phyloP scores from a whole-genome alignment of 345 rosid genomes.

The Draba incana region DNA sequence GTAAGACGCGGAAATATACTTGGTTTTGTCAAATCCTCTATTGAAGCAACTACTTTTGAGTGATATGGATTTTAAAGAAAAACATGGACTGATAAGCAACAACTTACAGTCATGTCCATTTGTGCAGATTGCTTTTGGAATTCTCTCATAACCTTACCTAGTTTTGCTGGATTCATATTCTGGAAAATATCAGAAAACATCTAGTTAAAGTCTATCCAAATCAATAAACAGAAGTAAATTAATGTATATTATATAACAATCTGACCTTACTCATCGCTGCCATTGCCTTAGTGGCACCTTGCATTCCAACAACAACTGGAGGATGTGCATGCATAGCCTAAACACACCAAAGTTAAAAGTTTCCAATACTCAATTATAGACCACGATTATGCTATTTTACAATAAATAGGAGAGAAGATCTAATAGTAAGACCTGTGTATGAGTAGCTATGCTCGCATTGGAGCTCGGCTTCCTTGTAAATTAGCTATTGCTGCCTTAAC shows the following conservation, averaged over 20 bases:
- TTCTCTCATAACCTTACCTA: constrained; percentile 71
- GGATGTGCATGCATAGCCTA: constrained; percentile 97
- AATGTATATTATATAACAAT: background rate
- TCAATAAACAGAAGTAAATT: background rate
- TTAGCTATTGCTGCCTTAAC: constrained; percentile 88
- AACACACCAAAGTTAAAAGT: constrained; percentile 24
- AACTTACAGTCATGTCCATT: constrained; percentile 97
- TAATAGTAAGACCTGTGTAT: constrained; percentile 69
- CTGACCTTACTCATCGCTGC: constrained; percentile 84
- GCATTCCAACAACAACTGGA: constrained; percentile 87
- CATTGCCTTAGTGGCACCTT: constrained; percentile 94
- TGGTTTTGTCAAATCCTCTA: constrained; percentile 93
- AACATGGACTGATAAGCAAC: constrained; percentile 2
- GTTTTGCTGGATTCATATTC: constrained; percentile 97
- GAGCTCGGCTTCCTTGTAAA: constrained; percentile 96
- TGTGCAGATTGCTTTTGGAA: constrained; percentile 94
- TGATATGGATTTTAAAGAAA: constrained; percentile 19
- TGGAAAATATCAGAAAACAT: constrained; percentile 36
- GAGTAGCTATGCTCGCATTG: constrained; percentile 97
- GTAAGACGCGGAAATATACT: constrained; percentile 41
- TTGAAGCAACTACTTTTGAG: constrained; percentile 33
- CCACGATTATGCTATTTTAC: background rate
- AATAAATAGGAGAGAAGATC: background rate
- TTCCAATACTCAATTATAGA: background rate
- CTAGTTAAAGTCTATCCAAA: background rate